Evolutionary conservation across 169 alveolate species (phyloP), one percentile per base, ranked within the genome.

Genomic region (Plasmodium fragile): DNA sequence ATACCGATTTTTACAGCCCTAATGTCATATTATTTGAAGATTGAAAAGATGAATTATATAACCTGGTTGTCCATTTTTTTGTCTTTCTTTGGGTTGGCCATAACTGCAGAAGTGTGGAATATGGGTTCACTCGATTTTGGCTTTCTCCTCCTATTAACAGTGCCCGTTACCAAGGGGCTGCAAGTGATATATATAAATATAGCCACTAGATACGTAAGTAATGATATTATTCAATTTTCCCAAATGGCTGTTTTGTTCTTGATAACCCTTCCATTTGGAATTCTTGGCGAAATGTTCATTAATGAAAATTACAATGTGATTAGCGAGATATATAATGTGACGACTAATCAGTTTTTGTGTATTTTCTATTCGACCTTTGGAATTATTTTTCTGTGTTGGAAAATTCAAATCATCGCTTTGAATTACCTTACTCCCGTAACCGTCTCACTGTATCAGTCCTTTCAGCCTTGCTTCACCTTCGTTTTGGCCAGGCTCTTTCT

Each of bases 1-100:
- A 82, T 94, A n/a, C 96, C 96, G 11, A 80, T 94, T 36, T 83
- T 94, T 36, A 94, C 96, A 4, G 96, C 96, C 73, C n/a, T 94
- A 7, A 30, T 94, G 78, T 92, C 96, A 1, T 94, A 93, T 72
- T 81, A 81, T 69, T 39, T 94, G 65, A 85, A 81, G 72, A 82
- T 94, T 16, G 96, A 94, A 83, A 72, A 83, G 30, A 39, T 94
- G 73, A 78, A 92, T n/a, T 81, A 77, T 55, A 55, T 92, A 52
- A 93, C 96, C 16, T 41, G 36, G 6, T 30, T 92, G 13, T 84
- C 95, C 32, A 82, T 94, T 4, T 53, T 94, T n/a, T 59, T 94
- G 34, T 92, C 96, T 1, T 73, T 79, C 65, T 36, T 90, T 28
- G 96, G 96, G 18, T 83, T 94, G 65, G 85, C 87, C 43, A 81